Evolutionary conservation across 164 flowering plant genomes (phyloP), one percentile per base, ranked within the genome.

Genomic region (Magnolia officinalis): DNA sequence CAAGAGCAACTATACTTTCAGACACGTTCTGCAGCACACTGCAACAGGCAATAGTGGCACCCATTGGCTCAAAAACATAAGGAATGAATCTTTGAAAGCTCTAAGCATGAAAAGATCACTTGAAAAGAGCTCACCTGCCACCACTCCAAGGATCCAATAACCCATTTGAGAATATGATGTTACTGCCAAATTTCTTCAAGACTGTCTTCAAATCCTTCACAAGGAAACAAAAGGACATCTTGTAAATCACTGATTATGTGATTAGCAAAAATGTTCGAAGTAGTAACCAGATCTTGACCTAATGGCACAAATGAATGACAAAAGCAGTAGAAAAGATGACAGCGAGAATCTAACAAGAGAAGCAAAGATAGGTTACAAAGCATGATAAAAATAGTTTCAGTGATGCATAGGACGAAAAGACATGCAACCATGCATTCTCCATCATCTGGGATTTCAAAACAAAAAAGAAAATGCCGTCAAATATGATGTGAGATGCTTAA

Each of bases 71-170:
- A 70, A 76, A 72, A 72, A 63, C 13, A 58, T 50, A 52, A 65
- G 72, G 7, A 0, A 74, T 21, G 19, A 73, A 50, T 52, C 31
- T 65, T 68, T 20, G 21, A 68, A 18, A 66, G 29, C 21, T 5
- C 10, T 14, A 65, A 18, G 49, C 45, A 68, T 4, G 19, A 6
- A 29, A 20, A 61, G 73, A 16, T 13, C 18, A 72, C 76, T 70
- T 49, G 66, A 24, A 71, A 59, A 73, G 69, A 81, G 63, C 67
- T 81, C 73, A 95, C 98, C 98, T 78, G 84, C 96, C 97, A 76
- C 97, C 96, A 83, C 98, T 95, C 98, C 97, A 95, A 4, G 98
- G 98, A 89, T 95, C 98, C 85, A 95, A 81, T 31, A 93, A 85
- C 72, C 98, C 98, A 81, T 93, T 95, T 75, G 98, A 89, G 83